Evolutionary conservation across 2,329 filamentous ascomycete genomes (phyloP), one percentile per base, ranked within the genome.

Genomic region (Penicillium sp.): DNA sequence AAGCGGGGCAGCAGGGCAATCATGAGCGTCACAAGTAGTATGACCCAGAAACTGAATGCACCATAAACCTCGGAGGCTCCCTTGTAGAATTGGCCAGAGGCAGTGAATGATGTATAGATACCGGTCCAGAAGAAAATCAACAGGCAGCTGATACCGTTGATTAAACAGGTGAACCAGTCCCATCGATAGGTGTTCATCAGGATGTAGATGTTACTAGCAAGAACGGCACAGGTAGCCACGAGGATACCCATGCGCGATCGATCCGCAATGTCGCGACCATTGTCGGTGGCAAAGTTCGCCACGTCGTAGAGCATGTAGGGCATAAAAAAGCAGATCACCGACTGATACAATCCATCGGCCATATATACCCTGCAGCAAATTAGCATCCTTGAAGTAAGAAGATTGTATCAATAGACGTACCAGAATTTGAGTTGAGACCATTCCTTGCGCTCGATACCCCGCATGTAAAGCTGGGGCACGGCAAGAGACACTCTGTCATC

Each of bases 371-470:
- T 92, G 62, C 24, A 26, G 46, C 31, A 37, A 46, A 61, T 24
- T 44, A 57, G 73, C 37, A 46, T 21, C n/a, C 31, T 11, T 39
- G n/a, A 19, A 47, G 24, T 10, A 10, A 16, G 46, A 11, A 16
- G 3, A 19, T 0, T n/a, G 9, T 10, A 16, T 21, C 4, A 31
- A 43, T 9, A 8, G 53, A 79, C 86, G 75, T 83, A 96, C 95
- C 95, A 99, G 74, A 99, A 99, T 77, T 99, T 99, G 52, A 79
- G 80, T 74, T 96, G 90, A 5, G 93, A 96, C 95, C 95, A 99
- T 79, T 99, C 95, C 73, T 91, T 85, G 59, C 93, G 88, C 79
- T 98, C 93, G 67, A 99, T 99, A 67, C 95, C 95, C 61, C 93
- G 87, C 63, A 93, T 90, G 75, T 99, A 99, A 33, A 99, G 85